Evolutionary conservation across 768 basidiomycete genomes (phyloP).

Genomic region (Phylloporus sp.): DNA sequence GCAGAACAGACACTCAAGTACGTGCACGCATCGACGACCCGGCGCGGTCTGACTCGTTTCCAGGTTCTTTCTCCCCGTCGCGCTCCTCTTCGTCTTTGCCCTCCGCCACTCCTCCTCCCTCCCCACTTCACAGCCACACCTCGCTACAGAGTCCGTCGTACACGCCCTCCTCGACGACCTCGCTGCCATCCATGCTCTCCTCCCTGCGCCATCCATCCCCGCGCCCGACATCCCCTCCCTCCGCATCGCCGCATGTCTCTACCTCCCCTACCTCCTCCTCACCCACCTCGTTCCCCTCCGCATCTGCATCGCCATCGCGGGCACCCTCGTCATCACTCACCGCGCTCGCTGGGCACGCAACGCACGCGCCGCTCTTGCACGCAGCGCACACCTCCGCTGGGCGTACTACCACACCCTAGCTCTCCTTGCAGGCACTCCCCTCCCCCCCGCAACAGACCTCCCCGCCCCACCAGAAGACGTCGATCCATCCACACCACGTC

Average conservation of each 20-base stretch:
- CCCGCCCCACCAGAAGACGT: conserved; percentile 27
- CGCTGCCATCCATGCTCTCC: conserved; percentile 53
- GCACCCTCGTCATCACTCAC: conserved; percentile 55
- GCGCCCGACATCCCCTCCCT: conserved; percentile 37
- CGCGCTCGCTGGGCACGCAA: conserved; percentile 64
- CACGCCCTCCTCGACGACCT: conserved; percentile 60
- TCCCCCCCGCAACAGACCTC: conserved; percentile 36
- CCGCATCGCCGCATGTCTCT: conserved; percentile 53
- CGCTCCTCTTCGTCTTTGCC: conserved; percentile 37
- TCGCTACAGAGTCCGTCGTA: conserved; percentile 52
- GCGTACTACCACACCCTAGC: conserved; percentile 47
- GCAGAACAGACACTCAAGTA: conserved; percentile 48
- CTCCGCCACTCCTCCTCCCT: conserved; percentile 27
- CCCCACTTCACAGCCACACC: conserved; percentile 19
- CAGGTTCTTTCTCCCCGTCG: conserved; percentile 58
- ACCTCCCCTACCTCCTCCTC: conserved; percentile 61
- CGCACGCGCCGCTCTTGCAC: conserved; percentile 51
- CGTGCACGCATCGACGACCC: conserved; percentile 1
- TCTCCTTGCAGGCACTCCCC: conserved; percentile 49
- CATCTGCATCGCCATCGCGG: conserved; percentile 53
- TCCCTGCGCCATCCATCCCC: conserved; percentile 39
- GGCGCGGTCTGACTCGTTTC: not conserved
- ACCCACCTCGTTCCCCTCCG: conserved; percentile 60
- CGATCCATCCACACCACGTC: conserved; percentile 14
- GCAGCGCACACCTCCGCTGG: conserved; percentile 68